phyloP scores from a whole-genome alignment of 2,329 filamentous ascomycete species.

The Apiospora rasikravindrae region DNA sequence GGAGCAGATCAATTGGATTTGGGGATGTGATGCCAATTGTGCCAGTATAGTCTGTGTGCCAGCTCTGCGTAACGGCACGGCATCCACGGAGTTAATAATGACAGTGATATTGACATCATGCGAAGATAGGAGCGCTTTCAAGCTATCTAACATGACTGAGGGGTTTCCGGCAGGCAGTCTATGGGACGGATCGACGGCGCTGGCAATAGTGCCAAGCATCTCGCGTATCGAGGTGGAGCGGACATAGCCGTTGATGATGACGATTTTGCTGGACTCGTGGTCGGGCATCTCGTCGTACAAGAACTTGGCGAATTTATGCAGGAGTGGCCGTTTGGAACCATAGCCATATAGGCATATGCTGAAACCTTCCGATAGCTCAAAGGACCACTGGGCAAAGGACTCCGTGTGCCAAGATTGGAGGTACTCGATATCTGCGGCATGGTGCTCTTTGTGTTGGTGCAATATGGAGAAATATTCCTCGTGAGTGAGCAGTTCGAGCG shows the following conservation, averaged over 20 bases:
- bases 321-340: slow-evolving; percentile 81
- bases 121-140: slow-evolving; percentile 66
- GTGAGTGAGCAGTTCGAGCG: slow-evolving; percentile 79
- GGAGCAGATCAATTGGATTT: slow-evolving; percentile 76
- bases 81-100: slow-evolving; percentile 87
- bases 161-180: slow-evolving; percentile 66
- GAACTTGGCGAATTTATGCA: slow-evolving; percentile 77
- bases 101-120: slow-evolving; percentile 63
- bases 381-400: slow-evolving; percentile 89
- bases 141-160: slow-evolving; percentile 68
- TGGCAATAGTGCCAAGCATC: slow-evolving; percentile 70
- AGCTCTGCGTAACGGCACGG: slow-evolving; percentile 73
- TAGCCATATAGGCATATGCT: slow-evolving; percentile 91
- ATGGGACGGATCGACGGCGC: slow-evolving; percentile 60
- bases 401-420: slow-evolving; percentile 77
- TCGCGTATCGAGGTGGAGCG: slow-evolving; percentile 70
- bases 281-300: slow-evolving; percentile 55
- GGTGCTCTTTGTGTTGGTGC: slow-evolving; percentile 68
- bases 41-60: slow-evolving; percentile 75
- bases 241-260: slow-evolving; percentile 87
- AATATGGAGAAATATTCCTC: slow-evolving; percentile 86
- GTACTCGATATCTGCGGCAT: slow-evolving; percentile 71
- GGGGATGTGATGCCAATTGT: slow-evolving; percentile 74
- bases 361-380: slow-evolving; percentile 87
- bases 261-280: slow-evolving; percentile 62